Evolutionary conservation across 2,329 filamentous ascomycete genomes (phyloP), one percentile per base, ranked within the genome.

Genomic region (Fusarium multiceps): DNA sequence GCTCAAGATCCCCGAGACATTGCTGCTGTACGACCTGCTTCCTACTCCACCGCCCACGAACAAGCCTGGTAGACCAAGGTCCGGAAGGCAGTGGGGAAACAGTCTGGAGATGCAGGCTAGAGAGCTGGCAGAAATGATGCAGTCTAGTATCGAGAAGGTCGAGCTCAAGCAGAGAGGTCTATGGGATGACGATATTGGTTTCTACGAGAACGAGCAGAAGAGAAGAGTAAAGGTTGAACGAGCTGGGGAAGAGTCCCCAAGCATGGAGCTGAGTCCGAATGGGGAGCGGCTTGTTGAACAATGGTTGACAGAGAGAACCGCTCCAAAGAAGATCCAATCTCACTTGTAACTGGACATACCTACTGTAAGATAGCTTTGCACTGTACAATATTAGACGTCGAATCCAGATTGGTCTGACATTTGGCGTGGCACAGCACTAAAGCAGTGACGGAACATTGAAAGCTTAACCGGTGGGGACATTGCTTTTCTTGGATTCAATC

Each of bases 51-150:
- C 67, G 4, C 53, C 48, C 7, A 41, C 27, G 18, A 46, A 59
- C 13, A 60, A 30, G 23, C 55, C 63, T 49, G 69, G 72, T n/a
- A 63, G 71, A 9, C 49, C 59, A 16, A 69, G 65, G 58, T 63
- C 66, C 42, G 59, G 47, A 57, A 71, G 68, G 6, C 74, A 62
- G 21, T 65, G 62, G 6, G 78, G 78, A 11, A 84, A 88, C 74
- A 83, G 75, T 16, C 85, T 87, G 59, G 73, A 77, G 41, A 68
- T 75, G 2, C 86, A 88, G 74, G 84, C 86, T 0, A 55, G 71
- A 4, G 83, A 86, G 72, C 74, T 89, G n/a, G 80, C 79, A 0
- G 72, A 75, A 18, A 72, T 85, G 61, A 87, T 88, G 84, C 80
- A 81, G 37, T 79, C 82, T 45, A 87, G 86, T 70, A 71, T 88